Conservation (phyloP, 148 eudicot genomes). For the Amaranthus palmeri region DNA sequence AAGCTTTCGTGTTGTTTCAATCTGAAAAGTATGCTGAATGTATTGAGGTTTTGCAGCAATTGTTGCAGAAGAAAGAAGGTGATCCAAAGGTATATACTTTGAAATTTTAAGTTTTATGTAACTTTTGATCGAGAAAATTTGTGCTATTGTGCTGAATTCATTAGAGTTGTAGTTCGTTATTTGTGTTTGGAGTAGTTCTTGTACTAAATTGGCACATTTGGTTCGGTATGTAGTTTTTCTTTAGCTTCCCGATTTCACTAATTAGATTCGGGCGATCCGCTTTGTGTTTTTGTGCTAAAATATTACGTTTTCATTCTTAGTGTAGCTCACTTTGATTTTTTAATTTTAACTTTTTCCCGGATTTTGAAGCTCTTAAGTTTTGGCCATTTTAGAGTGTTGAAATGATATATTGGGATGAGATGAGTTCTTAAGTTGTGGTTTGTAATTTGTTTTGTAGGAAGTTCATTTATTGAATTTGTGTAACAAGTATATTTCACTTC, state of each 20-base stretch:
- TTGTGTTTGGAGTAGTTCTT: background rate
- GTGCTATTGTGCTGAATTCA: background rate
- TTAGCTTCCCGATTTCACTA: no score
- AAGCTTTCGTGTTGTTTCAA: constrained; percentile 58
- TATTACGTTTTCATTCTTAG: background rate
- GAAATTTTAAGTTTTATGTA: background rate
- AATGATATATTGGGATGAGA: no score
- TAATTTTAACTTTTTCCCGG: background rate
- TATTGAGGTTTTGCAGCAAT: constrained; percentile 53
- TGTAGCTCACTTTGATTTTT: background rate
- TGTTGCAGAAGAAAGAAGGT: constrained; percentile 49
- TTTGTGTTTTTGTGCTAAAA: background rate
- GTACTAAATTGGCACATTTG: no score
- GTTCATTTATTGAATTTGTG: background rate
- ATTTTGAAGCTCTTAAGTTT: background rate
- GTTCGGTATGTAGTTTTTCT: no score
- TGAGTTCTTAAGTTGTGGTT: no score
- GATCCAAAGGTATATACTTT: constrained; percentile 61
- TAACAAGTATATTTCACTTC: no score
- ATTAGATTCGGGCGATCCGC: no score
- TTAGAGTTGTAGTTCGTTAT: constrained; percentile 1
- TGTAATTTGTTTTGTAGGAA: background rate
- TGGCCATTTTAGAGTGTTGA: no score
- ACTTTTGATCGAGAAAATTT: constrained; percentile 1
- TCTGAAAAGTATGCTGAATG: constrained; percentile 72